Conservation (phyloP, 495 filamentous ascomycete species). For the Podospora conica region DNA sequence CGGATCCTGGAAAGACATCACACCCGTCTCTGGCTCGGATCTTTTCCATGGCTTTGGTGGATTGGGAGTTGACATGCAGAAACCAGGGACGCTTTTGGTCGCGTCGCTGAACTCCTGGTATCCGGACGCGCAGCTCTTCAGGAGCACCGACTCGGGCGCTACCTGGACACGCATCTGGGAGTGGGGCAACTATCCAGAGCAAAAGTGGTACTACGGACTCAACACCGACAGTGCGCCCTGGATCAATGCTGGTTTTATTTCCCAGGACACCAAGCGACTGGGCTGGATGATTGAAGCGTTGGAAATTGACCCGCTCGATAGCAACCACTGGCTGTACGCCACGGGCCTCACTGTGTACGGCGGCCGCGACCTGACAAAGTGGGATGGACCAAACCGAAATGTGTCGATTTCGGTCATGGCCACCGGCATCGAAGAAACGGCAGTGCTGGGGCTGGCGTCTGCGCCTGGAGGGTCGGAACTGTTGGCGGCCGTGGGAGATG, state of each 20-base stretch:
- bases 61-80: conserved; percentile 47
- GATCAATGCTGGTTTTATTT: conserved; percentile 43
- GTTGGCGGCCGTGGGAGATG: conserved; percentile 53
- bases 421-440: conserved; percentile 54
- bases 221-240: conserved; percentile 41
- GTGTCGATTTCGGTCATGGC: conserved; percentile 48
- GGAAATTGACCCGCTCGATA: conserved; percentile 53
- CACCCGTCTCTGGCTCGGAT: conserved; percentile 38
- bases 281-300: conserved; percentile 62
- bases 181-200: conserved; percentile 42
- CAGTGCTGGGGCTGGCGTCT: conserved; percentile 47
- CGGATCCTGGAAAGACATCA: conserved; percentile 50
- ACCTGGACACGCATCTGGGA: conserved; percentile 50
- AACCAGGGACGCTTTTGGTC: conserved; percentile 50
- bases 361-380: conserved; percentile 43
- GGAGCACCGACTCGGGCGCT: conserved; percentile 47
- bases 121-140: conserved; percentile 51
- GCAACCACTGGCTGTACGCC: conserved; percentile 55
- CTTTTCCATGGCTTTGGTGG: conserved; percentile 51
- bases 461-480: conserved; percentile 49
- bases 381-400: conserved; percentile 43
- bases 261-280: conserved; percentile 43
- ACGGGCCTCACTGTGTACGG: conserved; percentile 54
- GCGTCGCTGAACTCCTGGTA: conserved; percentile 54
- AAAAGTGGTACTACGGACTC: conserved; percentile 40